These are phyloP conservation scores for Mychonastes homosphaera DNA, from an alignment of 139 green algal species.

Conservation along the genomic window DNA sequence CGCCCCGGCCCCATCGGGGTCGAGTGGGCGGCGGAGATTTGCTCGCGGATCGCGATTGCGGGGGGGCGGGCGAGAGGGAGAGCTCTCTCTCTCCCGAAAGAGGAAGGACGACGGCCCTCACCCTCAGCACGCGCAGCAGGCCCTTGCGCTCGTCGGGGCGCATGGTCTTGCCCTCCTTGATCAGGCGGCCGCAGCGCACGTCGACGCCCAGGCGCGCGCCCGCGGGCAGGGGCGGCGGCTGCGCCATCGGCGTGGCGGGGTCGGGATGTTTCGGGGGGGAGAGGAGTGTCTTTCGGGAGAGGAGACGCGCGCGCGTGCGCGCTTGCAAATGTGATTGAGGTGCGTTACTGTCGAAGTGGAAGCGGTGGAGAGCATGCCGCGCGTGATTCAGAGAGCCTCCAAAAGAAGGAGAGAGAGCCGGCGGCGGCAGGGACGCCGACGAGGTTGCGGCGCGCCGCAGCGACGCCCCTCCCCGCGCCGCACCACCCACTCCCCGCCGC, in stretches of 20 bases:
- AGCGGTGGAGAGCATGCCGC: slow-evolving; percentile 1
- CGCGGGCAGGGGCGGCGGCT: too few relatives aligned
- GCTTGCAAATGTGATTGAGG: slow-evolving; percentile 1
- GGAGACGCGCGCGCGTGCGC: neutral
- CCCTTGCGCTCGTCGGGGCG: slow-evolving; percentile 40
- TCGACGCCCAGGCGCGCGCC: slow-evolving; percentile 23
- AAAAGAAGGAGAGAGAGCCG: slow-evolving; percentile 2
- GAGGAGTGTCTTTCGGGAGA: neutral
- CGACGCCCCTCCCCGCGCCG: too few relatives aligned
- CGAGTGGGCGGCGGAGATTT: too few relatives aligned
- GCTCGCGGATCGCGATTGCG: too few relatives aligned
- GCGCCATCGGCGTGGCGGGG: neutral
- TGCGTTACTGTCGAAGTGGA: neutral
- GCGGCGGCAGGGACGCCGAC: too few relatives aligned
- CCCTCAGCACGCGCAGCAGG: slow-evolving; percentile 28
- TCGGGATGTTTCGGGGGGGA: too few relatives aligned
- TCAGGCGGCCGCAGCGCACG: slow-evolving; percentile 26
- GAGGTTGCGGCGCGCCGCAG: too few relatives aligned
- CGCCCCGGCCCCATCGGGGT: too few relatives aligned
- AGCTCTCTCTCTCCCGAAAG: too few relatives aligned
- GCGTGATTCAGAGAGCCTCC: neutral
- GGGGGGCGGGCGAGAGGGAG: too few relatives aligned
- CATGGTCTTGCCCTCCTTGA: slow-evolving; percentile 19
- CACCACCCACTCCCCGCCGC: too few relatives aligned
- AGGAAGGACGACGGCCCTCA: too few relatives aligned